phyloP scores from a whole-genome alignment of 257 asterid genomes.

The Ballota nigra region DNA sequence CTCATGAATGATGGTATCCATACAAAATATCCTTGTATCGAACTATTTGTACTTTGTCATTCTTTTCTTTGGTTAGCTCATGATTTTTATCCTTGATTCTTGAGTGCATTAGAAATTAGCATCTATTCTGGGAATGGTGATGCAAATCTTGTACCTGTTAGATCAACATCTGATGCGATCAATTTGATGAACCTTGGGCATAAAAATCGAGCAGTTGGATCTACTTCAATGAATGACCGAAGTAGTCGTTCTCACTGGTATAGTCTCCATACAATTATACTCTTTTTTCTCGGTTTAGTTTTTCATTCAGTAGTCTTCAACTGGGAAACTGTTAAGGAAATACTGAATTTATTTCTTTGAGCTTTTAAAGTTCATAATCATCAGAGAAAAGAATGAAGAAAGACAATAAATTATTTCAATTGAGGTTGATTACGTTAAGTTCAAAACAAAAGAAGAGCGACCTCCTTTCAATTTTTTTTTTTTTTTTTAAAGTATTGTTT shows the following conservation, averaged over 20 bases:
- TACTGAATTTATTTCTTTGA: background rate
- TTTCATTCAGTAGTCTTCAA: background rate
- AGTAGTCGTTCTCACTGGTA: conserved; percentile 95
- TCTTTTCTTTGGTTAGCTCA: background rate
- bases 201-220: conserved; percentile 72
- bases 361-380: background rate
- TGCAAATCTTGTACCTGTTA: conserved; percentile 66
- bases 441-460: background rate
- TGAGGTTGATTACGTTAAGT: background rate
- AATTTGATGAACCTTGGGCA: conserved; percentile 74
- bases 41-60: background rate
- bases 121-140: conserved; percentile 63
- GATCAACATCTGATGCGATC: conserved; percentile 65
- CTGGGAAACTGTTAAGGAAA: background rate
- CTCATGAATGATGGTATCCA: conserved; percentile 59
- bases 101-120: conserved; percentile 61
- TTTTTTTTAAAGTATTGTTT: background rate
- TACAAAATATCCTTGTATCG: conserved; percentile 58
- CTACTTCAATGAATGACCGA: conserved; percentile 53
- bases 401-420: background rate
- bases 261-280: background rate
- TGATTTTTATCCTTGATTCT: conserved; percentile 43
- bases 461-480: background rate
- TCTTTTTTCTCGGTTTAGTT: background rate
- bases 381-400: background rate